Evolutionary conservation across 2,329 filamentous ascomycete species (phyloP), one percentile per base, ranked within the genome.

Genomic region (Talaromyces sp.): DNA sequence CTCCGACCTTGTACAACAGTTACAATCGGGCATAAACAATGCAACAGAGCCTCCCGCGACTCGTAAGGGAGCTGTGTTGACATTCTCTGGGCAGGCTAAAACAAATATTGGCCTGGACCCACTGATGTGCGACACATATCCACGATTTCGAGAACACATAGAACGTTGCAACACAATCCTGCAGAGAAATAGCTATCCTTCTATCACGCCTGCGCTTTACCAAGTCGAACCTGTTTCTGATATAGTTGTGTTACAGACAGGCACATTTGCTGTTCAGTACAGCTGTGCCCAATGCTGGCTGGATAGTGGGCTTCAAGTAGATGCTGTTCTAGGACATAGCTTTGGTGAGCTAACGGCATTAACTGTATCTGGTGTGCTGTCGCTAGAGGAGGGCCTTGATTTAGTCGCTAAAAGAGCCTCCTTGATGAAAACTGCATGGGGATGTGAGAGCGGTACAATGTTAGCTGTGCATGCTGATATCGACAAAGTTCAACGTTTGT

Each of bases 271-370:
- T 1, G 53, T 73, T 17, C 75, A 78, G 55, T 77, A 77, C 50
- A 61, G 76, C 0, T 71, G 65, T 38, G 75, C 77, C 1, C 67
- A 62, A 51, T 51, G 63, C 2, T 79, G 77, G 77, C 67, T 77
- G 2, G 73, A 77, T 29, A 67, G 64, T n/a, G 77, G 76, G 0
- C 38, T 77, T 0, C 55, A 71, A 27, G 63, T 73, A 4, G 67
- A 63, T 6, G 66, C 70, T 0, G 32, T 78, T 3, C 58, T 79
- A 9, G 76, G 76, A 0, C 75, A 77, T 58, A 75, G 71, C 59
- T 70, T 77, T 56, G 75, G 75, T 4, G 68, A 78, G 54, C 64
- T 77, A 1, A 73, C 71, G 0, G 75, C 71, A 1, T 64, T 77
- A 0, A 70, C 69, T 24, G 64, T 76, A 1, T 68, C 74, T 0